A percentile compares a stretch with the other conserved stretches of the same genome.
These are phyloP conservation scores for Punctularia strigosozonata DNA, from an alignment of 768 basidiomycete genomes.

Conservation along the genomic window DNA sequence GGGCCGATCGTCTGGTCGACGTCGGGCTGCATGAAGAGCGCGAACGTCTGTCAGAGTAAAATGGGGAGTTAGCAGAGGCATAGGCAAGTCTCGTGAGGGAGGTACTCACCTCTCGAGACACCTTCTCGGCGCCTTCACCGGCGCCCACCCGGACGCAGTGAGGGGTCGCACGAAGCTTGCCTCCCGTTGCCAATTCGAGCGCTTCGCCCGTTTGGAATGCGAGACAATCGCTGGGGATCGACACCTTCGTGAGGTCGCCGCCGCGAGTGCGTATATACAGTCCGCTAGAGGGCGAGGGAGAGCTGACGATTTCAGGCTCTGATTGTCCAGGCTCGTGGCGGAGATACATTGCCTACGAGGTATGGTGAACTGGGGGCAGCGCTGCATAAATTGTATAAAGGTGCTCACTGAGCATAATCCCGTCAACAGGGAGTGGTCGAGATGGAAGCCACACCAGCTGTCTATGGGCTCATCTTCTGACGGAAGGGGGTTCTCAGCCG, in stretches of 20 bases:
- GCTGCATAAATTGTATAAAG: neutral
- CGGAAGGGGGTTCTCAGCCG: conserved; percentile 23
- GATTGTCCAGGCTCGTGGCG: conserved; percentile 26
- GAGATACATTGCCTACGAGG: conserved; percentile 74
- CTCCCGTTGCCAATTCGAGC: conserved; percentile 77
- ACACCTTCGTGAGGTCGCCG: conserved; percentile 67
- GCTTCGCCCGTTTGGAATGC: conserved; percentile 98
- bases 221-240: conserved; percentile 74
- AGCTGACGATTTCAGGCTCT: conserved; percentile 37
- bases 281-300: conserved; percentile 71
- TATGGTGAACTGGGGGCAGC: conserved; percentile 9
- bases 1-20: conserved; percentile 61
- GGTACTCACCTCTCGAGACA: conserved; percentile 81
- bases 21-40: conserved; percentile 84
- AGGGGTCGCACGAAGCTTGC: conserved; percentile 79
- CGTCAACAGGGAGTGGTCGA: conserved; percentile 85
- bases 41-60: too few species aligned
- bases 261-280: conserved; percentile 86
- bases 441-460: conserved; percentile 91
- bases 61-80: too few species aligned
- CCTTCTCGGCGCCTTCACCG: conserved; percentile 28
- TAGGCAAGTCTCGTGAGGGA: too few species aligned
- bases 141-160: conserved; percentile 81
- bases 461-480: conserved; percentile 59
- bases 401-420: conserved; percentile 75